Evolutionary conservation across 306 rosid species (phyloP).

Genomic region (Sicyos baderoa): DNA sequence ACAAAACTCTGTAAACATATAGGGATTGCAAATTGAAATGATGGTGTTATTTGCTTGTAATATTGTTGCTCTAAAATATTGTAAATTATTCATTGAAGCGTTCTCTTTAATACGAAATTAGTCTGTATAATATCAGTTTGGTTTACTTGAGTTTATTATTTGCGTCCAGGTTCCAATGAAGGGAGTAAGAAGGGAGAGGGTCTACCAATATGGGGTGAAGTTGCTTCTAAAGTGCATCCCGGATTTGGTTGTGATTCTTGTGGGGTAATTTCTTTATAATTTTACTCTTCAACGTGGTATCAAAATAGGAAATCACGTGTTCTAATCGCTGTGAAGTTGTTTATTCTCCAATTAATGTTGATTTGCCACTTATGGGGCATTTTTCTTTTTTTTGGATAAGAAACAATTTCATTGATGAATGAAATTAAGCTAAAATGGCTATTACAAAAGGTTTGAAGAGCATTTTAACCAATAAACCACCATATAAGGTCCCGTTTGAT

Average conservation of each 20-base stretch:
- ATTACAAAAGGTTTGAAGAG: no score
- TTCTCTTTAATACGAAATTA: conserved; percentile 10
- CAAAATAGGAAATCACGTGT: no score
- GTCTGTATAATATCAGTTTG: neutral
- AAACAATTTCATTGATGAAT: no score
- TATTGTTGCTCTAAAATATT: neutral
- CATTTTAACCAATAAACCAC: no score
- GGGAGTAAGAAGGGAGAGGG: conserved; percentile 22
- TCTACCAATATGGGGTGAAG: conserved; percentile 24
- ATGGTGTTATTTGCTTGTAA: conserved; percentile 5
- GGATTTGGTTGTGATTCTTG: conserved; percentile 72
- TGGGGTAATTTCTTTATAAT: conserved; percentile 52
- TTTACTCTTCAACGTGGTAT: conserved; percentile 17
- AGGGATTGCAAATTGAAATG: neutral
- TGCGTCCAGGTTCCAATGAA: conserved; percentile 42
- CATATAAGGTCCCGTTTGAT: no score
- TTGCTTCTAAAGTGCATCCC: conserved; percentile 34
- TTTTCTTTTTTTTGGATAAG: no score
- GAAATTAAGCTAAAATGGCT: no score
- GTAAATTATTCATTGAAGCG: neutral
- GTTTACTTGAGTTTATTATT: conserved; percentile 19
- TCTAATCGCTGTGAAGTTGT: no score
- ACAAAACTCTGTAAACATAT: neutral
- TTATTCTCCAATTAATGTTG: no score
- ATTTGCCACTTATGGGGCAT: no score